Evolutionary conservation across 2,329 filamentous ascomycete species (phyloP).

Genomic region (Cladorrhinum sp.): DNA sequence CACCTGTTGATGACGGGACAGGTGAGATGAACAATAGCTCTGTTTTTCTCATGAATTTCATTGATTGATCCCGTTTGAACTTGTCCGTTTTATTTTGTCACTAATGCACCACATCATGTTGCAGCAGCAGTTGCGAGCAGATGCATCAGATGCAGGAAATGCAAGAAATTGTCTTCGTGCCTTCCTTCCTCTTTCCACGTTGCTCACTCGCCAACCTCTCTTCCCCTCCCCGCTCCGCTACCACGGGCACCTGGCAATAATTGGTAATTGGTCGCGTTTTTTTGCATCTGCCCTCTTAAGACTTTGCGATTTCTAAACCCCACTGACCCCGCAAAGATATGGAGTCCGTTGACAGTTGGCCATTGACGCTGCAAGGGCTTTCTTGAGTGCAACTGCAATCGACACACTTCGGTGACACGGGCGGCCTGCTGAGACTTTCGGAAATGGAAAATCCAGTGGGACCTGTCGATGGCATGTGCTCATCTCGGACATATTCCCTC

Average conservation of each 20-base stretch:
- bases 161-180: conserved; percentile 3
- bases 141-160: neutral
- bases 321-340: neutral
- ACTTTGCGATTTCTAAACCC: neutral
- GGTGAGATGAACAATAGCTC: neutral
- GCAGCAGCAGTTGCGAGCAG: neutral
- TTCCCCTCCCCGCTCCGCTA: conserved; percentile 11
- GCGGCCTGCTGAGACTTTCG: neutral
- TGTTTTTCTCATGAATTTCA: neutral
- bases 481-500: neutral
- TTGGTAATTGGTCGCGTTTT: conserved; percentile 13
- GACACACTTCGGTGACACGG: neutral
- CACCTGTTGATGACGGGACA: neutral
- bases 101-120: neutral
- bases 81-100: neutral
- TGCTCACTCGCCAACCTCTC: neutral
- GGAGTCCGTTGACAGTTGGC: neutral
- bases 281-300: conserved; percentile 1
- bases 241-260: neutral
- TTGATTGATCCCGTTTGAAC: neutral
- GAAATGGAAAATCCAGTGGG: neutral
- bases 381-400: no score
- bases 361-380: neutral
- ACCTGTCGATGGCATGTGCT: neutral
- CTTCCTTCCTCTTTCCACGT: neutral